phyloP scores from a whole-genome alignment of 2,329 filamentous ascomycete species.

The Talaromyces pinophilus region DNA sequence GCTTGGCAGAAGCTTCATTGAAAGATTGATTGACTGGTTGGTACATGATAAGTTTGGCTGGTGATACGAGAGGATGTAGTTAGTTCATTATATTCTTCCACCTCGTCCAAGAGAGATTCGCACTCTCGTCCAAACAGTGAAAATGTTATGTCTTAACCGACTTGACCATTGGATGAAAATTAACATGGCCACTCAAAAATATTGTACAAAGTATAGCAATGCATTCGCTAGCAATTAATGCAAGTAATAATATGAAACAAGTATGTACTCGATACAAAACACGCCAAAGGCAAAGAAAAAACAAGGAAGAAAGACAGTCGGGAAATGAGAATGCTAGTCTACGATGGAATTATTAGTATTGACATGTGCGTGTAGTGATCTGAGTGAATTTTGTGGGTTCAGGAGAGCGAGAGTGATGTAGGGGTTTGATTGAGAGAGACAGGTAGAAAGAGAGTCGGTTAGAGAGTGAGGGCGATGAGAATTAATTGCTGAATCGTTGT shows the following conservation, averaged over 20 bases:
- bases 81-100: no score
- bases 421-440: not conserved
- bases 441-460: not conserved
- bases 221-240: not conserved
- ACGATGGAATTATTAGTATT: conserved; percentile 1
- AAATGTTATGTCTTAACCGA: no score
- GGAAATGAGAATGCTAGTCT: conserved; percentile 5
- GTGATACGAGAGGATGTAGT: no score
- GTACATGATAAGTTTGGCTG: no score
- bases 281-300: not conserved
- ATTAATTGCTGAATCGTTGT: conserved; percentile 8
- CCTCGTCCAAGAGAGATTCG: no score
- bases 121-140: no score
- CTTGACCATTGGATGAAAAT: no score
- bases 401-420: not conserved
- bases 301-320: not conserved
- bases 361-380: not conserved
- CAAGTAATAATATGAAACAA: not conserved
- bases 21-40: no score
- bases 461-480: not conserved
- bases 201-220: not conserved
- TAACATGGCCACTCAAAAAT: no score
- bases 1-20: no score
- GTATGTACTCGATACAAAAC: not conserved
- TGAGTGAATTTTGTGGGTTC: not conserved